A percentile compares a stretch with the other conserved stretches of the same genome.
Conservation (phyloP, 139 green algal species). For the Chlorella vulgaris region DNA sequence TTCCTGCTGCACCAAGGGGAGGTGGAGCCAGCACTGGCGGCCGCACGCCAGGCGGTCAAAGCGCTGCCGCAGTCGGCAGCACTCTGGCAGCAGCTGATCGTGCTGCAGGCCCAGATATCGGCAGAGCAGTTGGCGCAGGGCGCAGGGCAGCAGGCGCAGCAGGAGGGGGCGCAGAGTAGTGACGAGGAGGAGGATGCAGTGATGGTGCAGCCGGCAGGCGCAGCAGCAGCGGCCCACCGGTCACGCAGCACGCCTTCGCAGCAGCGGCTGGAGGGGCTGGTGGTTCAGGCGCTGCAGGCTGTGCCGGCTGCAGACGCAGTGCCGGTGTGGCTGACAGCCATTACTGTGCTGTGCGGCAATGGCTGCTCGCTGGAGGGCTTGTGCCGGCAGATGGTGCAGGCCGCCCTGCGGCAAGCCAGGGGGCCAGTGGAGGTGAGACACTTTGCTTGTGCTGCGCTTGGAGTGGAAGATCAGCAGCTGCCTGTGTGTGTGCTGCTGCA, state of each 20-base stretch:
- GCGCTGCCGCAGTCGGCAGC: constrained; percentile 30
- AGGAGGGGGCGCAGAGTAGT: not conserved
- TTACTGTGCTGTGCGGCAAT: not conserved
- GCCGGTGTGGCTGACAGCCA: constrained; percentile 30
- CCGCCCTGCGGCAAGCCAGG: constrained; percentile 1
- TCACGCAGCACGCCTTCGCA: not conserved
- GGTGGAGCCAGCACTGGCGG: constrained; percentile 41
- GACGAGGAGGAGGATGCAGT: not conserved
- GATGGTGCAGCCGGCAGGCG: not conserved
- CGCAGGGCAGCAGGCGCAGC: not conserved
- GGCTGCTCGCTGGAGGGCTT: constrained; percentile 10
- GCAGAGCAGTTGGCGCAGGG: constrained; percentile 8
- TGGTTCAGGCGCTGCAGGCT: constrained; percentile 34
- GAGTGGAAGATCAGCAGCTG: not conserved
- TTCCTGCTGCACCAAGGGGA: constrained; percentile 44
- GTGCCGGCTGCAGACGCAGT: constrained; percentile 26
- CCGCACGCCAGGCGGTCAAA: constrained; percentile 36
- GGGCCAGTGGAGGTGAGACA: constrained; percentile 18
- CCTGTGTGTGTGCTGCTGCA: not conserved
- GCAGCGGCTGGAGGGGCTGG: constrained; percentile 7
- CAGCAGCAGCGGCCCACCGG: not conserved
- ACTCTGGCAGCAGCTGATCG: constrained; percentile 52
- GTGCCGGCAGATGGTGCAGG: not conserved
- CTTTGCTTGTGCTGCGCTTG: too few relatives aligned
- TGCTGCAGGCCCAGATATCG: constrained; percentile 33